Base-by-base conservation (phyloP, 352 stramenopile genomes). In the Phytopythium kandeliae region DNA sequence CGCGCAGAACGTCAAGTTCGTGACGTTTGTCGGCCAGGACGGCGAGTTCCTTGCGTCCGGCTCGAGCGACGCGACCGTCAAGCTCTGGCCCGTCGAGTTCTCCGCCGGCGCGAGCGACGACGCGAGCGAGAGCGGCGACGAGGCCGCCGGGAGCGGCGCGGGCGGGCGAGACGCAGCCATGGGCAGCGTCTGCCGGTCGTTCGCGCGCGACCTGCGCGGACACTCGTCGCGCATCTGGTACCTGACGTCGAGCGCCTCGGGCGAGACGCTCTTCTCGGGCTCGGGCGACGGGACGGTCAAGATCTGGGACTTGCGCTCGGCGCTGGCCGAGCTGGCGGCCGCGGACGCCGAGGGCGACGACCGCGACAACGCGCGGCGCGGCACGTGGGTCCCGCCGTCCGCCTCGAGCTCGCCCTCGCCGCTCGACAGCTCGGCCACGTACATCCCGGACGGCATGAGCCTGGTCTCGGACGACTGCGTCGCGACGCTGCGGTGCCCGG, bases 141-240 rank as follows among this genome's bases (percentile, higher is more conserved):
- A 45, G 12, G 22, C 66, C 11, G n/a, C n/a, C n/a, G n/a, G n/a
- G n/a, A 61, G 58, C 43, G 58, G 58, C 11, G 58, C 67, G 12
- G 55, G 66, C 35, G 37, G 67, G 50, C 7, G 30, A 9, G 50
- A 62, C 21, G 33, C 63, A 19, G 59, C 48, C 16, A 64, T 61
- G n/a, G 76, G 74, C 8, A 63, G 77, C 12, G 36, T 85, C 17
- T 89, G 78, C 19, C 59, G 67, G 13, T 72, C 72, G 43, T 86
- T 64, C 65, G 73, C 67, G 9, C 70, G 79, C 28, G 69, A 89
- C 37, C 62, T 92, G 10, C 65, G 84, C 25, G 84, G 84, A 11
- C 84, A 94, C 35, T 87, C 77, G 50, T 92, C 81, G 24, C 79
- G 84, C 42, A 90, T 94, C 37, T 94, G 81, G 84, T 92, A 92